Base-by-base conservation (phyloP, 2,329 filamentous ascomycete genomes). In the Sarocladiaceae sp. region DNA sequence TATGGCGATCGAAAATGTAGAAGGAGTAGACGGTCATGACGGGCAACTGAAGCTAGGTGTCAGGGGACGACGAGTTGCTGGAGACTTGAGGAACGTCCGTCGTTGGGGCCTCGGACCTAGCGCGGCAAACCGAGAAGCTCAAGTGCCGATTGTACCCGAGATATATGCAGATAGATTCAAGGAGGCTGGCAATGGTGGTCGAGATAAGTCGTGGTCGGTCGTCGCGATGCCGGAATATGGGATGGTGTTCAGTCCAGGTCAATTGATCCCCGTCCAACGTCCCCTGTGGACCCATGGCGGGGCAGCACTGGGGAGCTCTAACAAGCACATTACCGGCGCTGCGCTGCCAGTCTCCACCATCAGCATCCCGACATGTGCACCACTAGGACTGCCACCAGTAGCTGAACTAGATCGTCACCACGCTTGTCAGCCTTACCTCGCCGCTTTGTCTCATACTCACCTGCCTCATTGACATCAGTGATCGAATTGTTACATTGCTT, bases 1-100 rank as follows among this genome's bases (percentile, higher is more conserved):
- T 96, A 73, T 99, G 94, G 59, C 94, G 87, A 74, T 99, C 94
- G 69, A 99, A 99, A 67, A 99, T 97, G 78, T 96, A 96, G 74
- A 99, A 96, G 55, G 91, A 92, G 74, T 95, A 97, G 70, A 97
- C 88, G 55, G 88, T 86, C 94, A 99, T 97, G 66, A 61, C 75
- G 68, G 59, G 37, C 54, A 22, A 26, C 5, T 36, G 33, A 36
- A 36, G 33, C 33, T 36, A 17, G 15, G 6, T 39, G 23, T 18
- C 35, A 26, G 18, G 20, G 15, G 7, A n/a, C 33, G 5, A n/a
- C 15, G 33, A n/a, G n/a, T n/a, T n/a, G n/a, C n/a, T n/a, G n/a
- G n/a, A n/a, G n/a, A n/a, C n/a, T n/a, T n/a, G n/a, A n/a, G n/a
- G n/a, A n/a, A n/a, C n/a, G n/a, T n/a, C n/a, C n/a, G n/a, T n/a